Evolutionary conservation across 2,329 filamentous ascomycete genomes (phyloP).

Genomic region (Trichoderma sp.): DNA sequence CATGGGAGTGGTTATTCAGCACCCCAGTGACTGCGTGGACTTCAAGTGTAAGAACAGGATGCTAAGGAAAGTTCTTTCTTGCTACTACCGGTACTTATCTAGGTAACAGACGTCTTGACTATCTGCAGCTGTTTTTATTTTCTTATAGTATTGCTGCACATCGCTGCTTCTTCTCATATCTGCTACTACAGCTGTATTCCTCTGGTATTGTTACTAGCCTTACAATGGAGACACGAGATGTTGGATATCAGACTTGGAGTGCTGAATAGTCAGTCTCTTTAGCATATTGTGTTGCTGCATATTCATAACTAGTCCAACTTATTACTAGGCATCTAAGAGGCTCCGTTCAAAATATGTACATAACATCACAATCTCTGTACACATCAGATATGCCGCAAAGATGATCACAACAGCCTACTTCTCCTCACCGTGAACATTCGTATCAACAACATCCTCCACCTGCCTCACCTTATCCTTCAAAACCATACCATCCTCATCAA

Average conservation of each 20-base stretch:
- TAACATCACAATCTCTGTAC: background rate
- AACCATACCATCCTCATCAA: conserved; percentile 11
- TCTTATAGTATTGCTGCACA: background rate
- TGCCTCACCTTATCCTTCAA: conserved; percentile 14
- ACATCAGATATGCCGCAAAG: background rate
- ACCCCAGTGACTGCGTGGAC: background rate
- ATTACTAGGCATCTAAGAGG: background rate
- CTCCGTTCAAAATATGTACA: too few species aligned
- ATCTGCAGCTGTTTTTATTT: background rate
- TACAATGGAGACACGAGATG: too few species aligned
- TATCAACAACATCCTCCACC: conserved; percentile 2
- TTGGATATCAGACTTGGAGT: too few species aligned
- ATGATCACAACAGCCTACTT: background rate
- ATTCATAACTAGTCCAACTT: background rate
- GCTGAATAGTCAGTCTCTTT: too few species aligned
- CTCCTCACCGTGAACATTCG: background rate
- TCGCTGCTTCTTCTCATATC: background rate
- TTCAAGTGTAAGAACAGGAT: background rate
- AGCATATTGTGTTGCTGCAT: too few species aligned
- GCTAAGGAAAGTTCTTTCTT: background rate
- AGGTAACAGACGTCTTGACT: background rate
- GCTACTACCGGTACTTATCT: background rate
- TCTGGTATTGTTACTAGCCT: too few species aligned
- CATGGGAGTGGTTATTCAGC: too few species aligned
- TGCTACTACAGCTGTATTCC: too few species aligned